These are phyloP conservation scores for Diplodia scrobiculata DNA, from an alignment of 2,329 filamentous ascomycete genomes.

Conservation along the genomic window DNA sequence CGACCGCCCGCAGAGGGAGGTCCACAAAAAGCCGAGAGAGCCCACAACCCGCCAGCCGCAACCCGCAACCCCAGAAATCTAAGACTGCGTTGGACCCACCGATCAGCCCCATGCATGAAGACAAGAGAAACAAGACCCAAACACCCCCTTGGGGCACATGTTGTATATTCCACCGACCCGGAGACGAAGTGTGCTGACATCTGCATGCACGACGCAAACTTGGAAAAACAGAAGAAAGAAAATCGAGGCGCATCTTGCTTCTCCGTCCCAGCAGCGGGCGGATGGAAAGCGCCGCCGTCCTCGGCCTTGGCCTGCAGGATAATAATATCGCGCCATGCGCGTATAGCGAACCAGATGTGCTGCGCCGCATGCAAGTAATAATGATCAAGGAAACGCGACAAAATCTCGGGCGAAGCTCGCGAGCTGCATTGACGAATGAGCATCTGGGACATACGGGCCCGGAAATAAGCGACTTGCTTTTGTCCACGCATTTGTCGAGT, in stretches of 20 bases:
- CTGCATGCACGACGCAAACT: background rate
- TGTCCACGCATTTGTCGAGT: background rate
- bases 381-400: background rate
- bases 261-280: conserved; percentile 5
- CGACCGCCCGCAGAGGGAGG: background rate
- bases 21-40: background rate
- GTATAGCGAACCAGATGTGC: background rate
- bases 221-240: background rate
- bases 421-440: background rate
- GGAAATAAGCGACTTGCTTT: background rate
- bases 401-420: background rate
- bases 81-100: background rate
- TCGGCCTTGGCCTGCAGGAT: conserved; percentile 13
- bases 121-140: background rate
- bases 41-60: background rate
- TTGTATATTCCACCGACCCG: background rate
- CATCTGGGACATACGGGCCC: background rate
- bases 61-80: background rate
- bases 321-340: background rate
- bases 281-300: background rate
- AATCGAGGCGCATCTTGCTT: background rate
- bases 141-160: background rate
- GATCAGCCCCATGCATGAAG: background rate
- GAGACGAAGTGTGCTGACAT: background rate
- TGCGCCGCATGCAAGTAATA: conserved; percentile 3